phyloP scores from a whole-genome alignment of 108 stramenopile species.

The Cyclotella sp. region DNA sequence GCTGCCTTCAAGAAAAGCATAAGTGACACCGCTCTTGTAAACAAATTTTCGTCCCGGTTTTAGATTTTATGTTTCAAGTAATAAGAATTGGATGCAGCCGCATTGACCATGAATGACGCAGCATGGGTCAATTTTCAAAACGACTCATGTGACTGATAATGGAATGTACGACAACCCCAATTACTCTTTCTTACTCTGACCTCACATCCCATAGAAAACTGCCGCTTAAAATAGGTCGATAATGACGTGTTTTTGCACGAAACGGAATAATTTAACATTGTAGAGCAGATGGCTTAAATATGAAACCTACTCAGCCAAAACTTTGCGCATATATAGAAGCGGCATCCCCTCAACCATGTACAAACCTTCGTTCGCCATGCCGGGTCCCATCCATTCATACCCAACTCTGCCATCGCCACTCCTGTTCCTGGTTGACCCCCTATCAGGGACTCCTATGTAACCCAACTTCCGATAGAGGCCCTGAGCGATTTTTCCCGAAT shows the following conservation, averaged over 20 bases:
- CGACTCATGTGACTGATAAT: slow-evolving; percentile 22
- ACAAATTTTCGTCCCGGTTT: not conserved
- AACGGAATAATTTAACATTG: not conserved
- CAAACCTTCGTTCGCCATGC: slow-evolving; percentile 47
- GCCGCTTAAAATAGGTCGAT: no score
- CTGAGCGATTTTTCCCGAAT: slow-evolving; percentile 57
- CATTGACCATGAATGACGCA: slow-evolving; percentile 26
- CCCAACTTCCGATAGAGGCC: slow-evolving; percentile 62
- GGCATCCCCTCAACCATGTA: slow-evolving; percentile 67
- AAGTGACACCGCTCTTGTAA: not conserved
- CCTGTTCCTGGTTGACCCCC: slow-evolving; percentile 10
- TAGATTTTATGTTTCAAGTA: not conserved
- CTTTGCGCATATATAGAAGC: slow-evolving; percentile 50
- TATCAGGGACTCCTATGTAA: slow-evolving; percentile 53
- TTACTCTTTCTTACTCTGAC: not conserved
- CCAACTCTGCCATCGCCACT: slow-evolving; percentile 3
- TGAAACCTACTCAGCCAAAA: not conserved
- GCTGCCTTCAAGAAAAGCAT: slow-evolving; percentile 32
- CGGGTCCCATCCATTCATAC: slow-evolving; percentile 58
- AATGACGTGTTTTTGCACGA: no score
- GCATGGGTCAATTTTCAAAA: slow-evolving; percentile 1
- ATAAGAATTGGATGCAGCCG: not conserved
- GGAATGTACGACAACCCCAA: not conserved
- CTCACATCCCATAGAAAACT: not conserved
- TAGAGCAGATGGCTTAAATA: no score